Base-by-base conservation (phyloP, 2,329 filamentous ascomycete genomes). In the Colletotrichum gloeosporioides region DNA sequence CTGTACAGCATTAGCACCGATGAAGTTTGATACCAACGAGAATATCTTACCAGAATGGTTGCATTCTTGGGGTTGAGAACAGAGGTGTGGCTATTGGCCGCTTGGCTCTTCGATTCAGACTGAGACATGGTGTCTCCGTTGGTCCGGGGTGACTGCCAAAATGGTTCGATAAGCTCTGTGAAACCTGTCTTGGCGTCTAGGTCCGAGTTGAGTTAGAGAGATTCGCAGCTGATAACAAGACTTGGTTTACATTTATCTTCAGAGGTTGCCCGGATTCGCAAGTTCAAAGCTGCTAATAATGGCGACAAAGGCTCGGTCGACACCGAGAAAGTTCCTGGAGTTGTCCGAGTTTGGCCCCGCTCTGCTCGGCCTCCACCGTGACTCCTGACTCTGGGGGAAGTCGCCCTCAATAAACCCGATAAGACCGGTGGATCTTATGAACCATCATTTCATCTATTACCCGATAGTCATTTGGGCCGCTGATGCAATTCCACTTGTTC, bases 1-100 rank as follows among this genome's bases (percentile, higher is more conserved):
- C 79, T 81, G 39, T 55, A 12, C 3, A 49, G 9, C 49, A 32
- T 59, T 12, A 65, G 36, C 34, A 63, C 6, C 22, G 6, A 3
- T 4, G 31, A n/a, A 10, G 5, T 34, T 44, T 34, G 3, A n/a
- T 15, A 7, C 4, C 8, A 29, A 22, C n/a, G 10, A 27, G 12
- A 1, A 3, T 39, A 16, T 65, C 72, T 61, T 34, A 80, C 80
- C 55, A 80, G 18, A 36, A 81, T 81, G 4, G 68, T 75, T 34
- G 73, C 75, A 57, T 81, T 81, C 44, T 80, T 81, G 12, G 75
- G n/a, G 27, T 81, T 81, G 3, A 78, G 78, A 5, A 81, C 78
- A 61, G 76, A 74, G 3, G 78, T 78, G 53, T 81, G 79, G 32
- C 75, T 80, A 2, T 71, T 75, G 6, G 76, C 73, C 44, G 73